Conservation (phyloP, 2,329 filamentous ascomycete genomes). For the Blumeria hordei region DNA sequence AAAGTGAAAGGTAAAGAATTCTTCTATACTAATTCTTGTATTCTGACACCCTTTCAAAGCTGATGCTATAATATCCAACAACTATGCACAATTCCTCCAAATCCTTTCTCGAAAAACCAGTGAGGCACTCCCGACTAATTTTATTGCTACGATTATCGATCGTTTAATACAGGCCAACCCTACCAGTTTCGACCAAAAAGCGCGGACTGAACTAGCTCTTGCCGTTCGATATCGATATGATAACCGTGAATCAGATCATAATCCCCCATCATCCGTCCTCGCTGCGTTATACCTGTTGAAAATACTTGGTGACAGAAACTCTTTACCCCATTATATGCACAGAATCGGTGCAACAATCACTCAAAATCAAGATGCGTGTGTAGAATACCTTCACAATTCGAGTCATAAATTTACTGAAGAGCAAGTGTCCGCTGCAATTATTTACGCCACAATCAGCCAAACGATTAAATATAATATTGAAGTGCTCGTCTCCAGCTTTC, state of each 20-base stretch:
- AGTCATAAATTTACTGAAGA: slow-evolving; percentile 44
- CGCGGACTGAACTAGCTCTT: slow-evolving; percentile 41
- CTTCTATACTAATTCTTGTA: background rate
- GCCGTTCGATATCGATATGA: slow-evolving; percentile 37
- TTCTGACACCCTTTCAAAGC: slow-evolving; percentile 24
- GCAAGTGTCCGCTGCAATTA: slow-evolving; percentile 58
- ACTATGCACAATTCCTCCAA: slow-evolving; percentile 46
- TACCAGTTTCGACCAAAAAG: slow-evolving; percentile 58
- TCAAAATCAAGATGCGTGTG: slow-evolving; percentile 43
- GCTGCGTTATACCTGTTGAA: slow-evolving; percentile 46
- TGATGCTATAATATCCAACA: slow-evolving; percentile 69
- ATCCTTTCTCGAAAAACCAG: slow-evolving; percentile 43
- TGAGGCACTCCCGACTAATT: slow-evolving; percentile 39
- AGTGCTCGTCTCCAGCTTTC: slow-evolving; percentile 34
- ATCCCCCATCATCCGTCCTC: slow-evolving; percentile 45
- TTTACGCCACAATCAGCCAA: slow-evolving; percentile 36
- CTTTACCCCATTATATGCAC: slow-evolving; percentile 44
- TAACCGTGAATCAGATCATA: slow-evolving; percentile 26
- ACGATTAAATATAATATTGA: slow-evolving; percentile 27
- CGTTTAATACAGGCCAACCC: slow-evolving; percentile 72
- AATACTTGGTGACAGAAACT: slow-evolving; percentile 34
- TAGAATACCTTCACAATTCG: slow-evolving; percentile 27
- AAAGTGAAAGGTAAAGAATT: slow-evolving; percentile 56
- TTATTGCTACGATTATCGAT: slow-evolving; percentile 61
- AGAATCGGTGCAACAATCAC: slow-evolving; percentile 53